These are phyloP conservation scores for Collybiopsis luxurians DNA, from an alignment of 768 basidiomycete species.

Conservation along the genomic window DNA sequence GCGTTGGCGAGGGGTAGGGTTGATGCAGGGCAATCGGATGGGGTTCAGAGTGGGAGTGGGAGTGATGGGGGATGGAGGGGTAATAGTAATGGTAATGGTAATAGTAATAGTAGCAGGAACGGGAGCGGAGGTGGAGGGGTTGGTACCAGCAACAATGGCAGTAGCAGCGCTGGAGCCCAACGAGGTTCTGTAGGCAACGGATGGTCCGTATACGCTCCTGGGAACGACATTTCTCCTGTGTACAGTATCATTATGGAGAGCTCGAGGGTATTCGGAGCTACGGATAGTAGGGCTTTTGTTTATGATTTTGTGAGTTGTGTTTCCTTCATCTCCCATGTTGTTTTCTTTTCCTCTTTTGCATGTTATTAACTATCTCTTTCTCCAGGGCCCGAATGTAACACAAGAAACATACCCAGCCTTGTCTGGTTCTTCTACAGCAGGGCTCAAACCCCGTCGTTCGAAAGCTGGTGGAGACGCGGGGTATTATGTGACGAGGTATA, in stretches of 20 bases:
- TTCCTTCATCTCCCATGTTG: background rate
- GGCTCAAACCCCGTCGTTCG: conserved; percentile 27
- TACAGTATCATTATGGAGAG: conserved; percentile 75
- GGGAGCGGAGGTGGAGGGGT: too few species aligned
- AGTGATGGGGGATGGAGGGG: conserved; percentile 4
- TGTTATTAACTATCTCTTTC: conserved; percentile 5
- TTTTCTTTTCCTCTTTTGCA: background rate
- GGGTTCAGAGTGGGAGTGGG: too few species aligned
- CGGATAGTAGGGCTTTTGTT: conserved; percentile 74
- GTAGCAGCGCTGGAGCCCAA: too few species aligned
- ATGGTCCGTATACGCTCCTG: conserved; percentile 80
- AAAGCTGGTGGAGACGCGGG: conserved; percentile 16
- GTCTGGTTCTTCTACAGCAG: conserved; percentile 21
- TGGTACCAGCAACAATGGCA: too few species aligned
- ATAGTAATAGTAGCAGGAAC: too few species aligned
- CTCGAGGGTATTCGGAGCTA: conserved; percentile 75
- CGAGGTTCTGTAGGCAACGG: conserved; percentile 29
- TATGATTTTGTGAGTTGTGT: conserved; percentile 65
- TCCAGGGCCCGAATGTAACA: conserved; percentile 56
- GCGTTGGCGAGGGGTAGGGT: too few species aligned
- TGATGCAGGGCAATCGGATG: too few species aligned
- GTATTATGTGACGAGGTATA: conserved; percentile 27
- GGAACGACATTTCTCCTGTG: conserved; percentile 76
- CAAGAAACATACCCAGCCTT: conserved; percentile 52
- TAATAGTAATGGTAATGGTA: too few species aligned